phyloP scores from a whole-genome alignment of 495 filamentous ascomycete genomes.

The Aspergillus incahuasiensis region DNA sequence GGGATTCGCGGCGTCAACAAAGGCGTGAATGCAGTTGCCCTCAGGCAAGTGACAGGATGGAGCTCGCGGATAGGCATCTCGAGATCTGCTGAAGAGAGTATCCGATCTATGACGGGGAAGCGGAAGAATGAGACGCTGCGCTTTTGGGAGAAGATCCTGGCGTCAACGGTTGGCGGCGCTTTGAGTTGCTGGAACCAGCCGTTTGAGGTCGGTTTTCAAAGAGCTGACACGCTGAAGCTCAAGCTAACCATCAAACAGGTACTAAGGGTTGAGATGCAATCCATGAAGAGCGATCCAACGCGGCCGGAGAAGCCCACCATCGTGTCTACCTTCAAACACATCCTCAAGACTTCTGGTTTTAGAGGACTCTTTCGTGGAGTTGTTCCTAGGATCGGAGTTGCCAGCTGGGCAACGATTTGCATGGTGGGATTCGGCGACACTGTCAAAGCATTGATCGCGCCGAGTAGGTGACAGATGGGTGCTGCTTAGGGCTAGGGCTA shows the following conservation, averaged over 20 bases:
- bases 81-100: slow-evolving; percentile 81
- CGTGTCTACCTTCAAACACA: slow-evolving; percentile 84
- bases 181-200: slow-evolving; percentile 98
- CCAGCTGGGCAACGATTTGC: slow-evolving; percentile 99
- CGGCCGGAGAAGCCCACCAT: slow-evolving; percentile 98
- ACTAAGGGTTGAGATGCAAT: slow-evolving; percentile 97
- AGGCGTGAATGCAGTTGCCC: slow-evolving; percentile 96
- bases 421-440: slow-evolving; percentile 97
- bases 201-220: slow-evolving; percentile 72
- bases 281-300: slow-evolving; percentile 94
- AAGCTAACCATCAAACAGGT: background rate
- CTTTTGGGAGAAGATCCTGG: slow-evolving; percentile 82
- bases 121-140: slow-evolving; percentile 68
- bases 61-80: slow-evolving; percentile 91
- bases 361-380: slow-evolving; percentile 95
- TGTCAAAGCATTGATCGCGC: background rate
- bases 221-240: background rate
- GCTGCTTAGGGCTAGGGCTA: background rate
- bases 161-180: slow-evolving; percentile 84
- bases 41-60: slow-evolving; percentile 99
- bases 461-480: background rate
- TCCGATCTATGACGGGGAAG: slow-evolving; percentile 77
- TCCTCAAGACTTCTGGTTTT: slow-evolving; percentile 81
- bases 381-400: slow-evolving; percentile 84
- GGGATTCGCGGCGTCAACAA: slow-evolving; percentile 95